Evolutionary conservation across 169 alveolate genomes (phyloP).

Genomic region (Ichthyophthirius multifiliis): DNA sequence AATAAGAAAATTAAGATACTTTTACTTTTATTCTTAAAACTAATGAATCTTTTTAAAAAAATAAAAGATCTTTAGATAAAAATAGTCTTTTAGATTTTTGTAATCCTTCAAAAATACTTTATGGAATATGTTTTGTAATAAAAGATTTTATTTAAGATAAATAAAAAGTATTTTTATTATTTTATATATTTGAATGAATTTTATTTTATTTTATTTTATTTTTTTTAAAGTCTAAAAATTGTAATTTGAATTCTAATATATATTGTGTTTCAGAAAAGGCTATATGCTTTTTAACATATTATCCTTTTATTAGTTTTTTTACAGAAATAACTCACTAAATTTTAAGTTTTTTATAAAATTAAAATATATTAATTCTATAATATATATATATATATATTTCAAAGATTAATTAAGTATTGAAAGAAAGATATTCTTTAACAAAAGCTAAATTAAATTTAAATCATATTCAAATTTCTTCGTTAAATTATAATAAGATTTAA

Average conservation of each 20-base stretch:
- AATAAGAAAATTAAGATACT: not conserved
- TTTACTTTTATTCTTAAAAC: not conserved
- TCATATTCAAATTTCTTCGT: not conserved
- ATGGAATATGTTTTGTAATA: not conserved
- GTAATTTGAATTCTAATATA: not conserved
- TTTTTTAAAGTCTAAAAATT: not conserved
- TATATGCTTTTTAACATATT: not conserved
- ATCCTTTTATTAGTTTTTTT: not conserved
- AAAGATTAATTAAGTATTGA: not conserved
- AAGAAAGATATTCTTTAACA: not conserved
- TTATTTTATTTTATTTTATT: no score
- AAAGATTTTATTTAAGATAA: not conserved
- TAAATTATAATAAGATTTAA: not conserved
- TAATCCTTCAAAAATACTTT: not conserved
- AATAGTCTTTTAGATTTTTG: not conserved
- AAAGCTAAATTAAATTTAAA: not conserved
- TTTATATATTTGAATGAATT: not conserved
- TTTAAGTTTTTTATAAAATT: not conserved
- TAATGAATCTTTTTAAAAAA: not conserved
- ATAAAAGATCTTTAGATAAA: not conserved
- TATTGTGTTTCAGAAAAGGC: not conserved
- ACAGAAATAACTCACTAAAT: not conserved
- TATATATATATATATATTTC: not conserved
- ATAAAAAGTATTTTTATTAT: not conserved
- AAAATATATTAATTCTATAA: not conserved